A percentile compares a stretch with the other conserved stretches of the same genome.
phyloP scores from a whole-genome alignment of 495 filamentous ascomycete species.

The Neurospora sp. region DNA sequence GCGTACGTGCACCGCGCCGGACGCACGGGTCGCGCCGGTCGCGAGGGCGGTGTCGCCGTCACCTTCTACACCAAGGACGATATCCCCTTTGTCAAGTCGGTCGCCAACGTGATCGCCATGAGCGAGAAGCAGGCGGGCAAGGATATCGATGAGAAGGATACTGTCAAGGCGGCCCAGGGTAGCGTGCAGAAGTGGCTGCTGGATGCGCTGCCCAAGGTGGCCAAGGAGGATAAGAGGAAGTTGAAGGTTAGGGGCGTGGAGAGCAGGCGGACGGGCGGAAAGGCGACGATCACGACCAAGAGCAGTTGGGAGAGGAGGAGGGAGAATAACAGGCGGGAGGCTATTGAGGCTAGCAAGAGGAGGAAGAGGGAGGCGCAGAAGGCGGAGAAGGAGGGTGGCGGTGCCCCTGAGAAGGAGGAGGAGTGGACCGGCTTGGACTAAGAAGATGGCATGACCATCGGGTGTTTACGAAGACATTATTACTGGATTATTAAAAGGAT shows the following conservation, averaged over 20 bases:
- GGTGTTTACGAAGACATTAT: background rate
- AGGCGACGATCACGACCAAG: conserved; percentile 75
- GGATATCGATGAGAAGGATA: conserved; percentile 22
- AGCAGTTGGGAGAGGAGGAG: conserved; percentile 74
- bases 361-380: conserved; percentile 36
- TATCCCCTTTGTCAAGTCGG: conserved; percentile 77
- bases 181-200: conserved; percentile 77
- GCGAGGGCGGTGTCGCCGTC: conserved; percentile 81
- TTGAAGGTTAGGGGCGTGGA: conserved; percentile 78
- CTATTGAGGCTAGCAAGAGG: conserved; percentile 60
- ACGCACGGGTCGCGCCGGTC: conserved; percentile 79
- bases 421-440: conserved; percentile 64
- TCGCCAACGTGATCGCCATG: conserved; percentile 82
- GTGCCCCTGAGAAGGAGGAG: conserved; percentile 28
- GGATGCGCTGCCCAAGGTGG: conserved; percentile 71
- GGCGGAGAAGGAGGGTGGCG: conserved; percentile 21
- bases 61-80: conserved; percentile 95
- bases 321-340: conserved; percentile 67
- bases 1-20: conserved; percentile 91
- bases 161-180: conserved; percentile 1
- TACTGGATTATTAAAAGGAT: background rate
- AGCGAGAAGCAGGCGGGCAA: conserved; percentile 61
- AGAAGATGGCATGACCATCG: conserved; percentile 16
- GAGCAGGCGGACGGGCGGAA: conserved; percentile 44
- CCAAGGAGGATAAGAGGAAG: conserved; percentile 71